These are phyloP conservation scores for Lactarius deliciosus DNA, from an alignment of 768 basidiomycete genomes.

Conservation along the genomic window DNA sequence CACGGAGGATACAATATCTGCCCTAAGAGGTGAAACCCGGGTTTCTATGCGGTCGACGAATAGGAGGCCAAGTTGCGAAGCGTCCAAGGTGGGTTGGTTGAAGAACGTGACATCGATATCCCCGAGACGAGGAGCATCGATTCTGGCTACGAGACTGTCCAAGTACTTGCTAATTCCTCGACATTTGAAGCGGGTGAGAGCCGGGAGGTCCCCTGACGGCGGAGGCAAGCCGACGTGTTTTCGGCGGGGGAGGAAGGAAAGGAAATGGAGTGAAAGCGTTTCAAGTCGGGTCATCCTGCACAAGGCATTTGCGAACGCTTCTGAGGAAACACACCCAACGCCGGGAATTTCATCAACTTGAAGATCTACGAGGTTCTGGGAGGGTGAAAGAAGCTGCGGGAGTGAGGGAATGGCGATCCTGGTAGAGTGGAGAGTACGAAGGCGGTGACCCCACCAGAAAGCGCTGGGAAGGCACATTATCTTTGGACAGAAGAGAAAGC, in stretches of 20 bases:
- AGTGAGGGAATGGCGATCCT: neutral
- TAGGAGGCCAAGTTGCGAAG: neutral
- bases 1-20: neutral
- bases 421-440: neutral
- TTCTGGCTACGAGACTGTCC: neutral
- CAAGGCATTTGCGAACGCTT: too few species aligned
- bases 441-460: neutral
- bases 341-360: too few species aligned
- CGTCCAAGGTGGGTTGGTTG: neutral
- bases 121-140: neutral
- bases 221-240: too few species aligned
- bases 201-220: neutral
- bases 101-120: neutral
- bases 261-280: too few species aligned
- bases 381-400: neutral
- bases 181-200: neutral
- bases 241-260: too few species aligned
- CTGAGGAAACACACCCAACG: too few species aligned
- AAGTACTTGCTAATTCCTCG: neutral
- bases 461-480: neutral
- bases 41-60: neutral
- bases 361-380: conserved; percentile 32
- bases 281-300: too few species aligned
- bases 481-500: too few species aligned
- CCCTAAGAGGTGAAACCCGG: neutral